Percentiles rank a stretch among this genome's conserved stretches.
phyloP scores from a whole-genome alignment of 805 yeast genomes.

The Yarrowia sp. region DNA sequence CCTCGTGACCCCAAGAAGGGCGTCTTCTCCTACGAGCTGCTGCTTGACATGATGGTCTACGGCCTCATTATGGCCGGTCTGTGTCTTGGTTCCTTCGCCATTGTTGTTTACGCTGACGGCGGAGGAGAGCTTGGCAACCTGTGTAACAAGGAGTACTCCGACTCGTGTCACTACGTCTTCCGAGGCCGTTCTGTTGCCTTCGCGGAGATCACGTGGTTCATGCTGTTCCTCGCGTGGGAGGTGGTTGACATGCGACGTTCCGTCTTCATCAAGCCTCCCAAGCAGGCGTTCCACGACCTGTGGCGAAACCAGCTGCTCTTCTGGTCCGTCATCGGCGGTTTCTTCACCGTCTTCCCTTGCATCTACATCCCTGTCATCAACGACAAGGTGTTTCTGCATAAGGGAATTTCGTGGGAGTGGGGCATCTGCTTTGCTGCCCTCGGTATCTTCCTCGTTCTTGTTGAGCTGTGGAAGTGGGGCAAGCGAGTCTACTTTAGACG shows the following conservation, averaged over 20 bases:
- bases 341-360: constrained; percentile 71
- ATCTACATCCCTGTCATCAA: constrained; percentile 86
- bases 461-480: constrained; percentile 64
- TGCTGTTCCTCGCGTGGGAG: constrained; percentile 79
- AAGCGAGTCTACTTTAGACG: constrained; percentile 56
- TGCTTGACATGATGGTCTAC: constrained; percentile 66
- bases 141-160: constrained; percentile 56
- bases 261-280: constrained; percentile 67
- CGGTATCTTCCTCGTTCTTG: constrained; percentile 55
- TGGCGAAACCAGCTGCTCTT: constrained; percentile 75
- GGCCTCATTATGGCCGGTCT: constrained; percentile 72
- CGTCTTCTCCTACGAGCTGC: constrained; percentile 64
- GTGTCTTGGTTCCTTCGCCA: constrained; percentile 64
- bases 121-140: constrained; percentile 60
- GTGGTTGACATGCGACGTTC: constrained; percentile 71
- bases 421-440: constrained; percentile 63
- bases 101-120: constrained; percentile 66
- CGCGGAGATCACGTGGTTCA: constrained; percentile 84
- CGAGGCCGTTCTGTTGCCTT: constrained; percentile 74
- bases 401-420: constrained; percentile 75
- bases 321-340: constrained; percentile 75
- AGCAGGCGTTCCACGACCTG: constrained; percentile 60
- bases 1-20: constrained; percentile 57
- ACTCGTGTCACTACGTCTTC: constrained; percentile 60
- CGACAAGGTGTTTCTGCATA: constrained; percentile 68